Evolutionary conservation across 2,329 filamentous ascomycete genomes (phyloP).

Genomic region (Colletotrichum tanaceti): DNA sequence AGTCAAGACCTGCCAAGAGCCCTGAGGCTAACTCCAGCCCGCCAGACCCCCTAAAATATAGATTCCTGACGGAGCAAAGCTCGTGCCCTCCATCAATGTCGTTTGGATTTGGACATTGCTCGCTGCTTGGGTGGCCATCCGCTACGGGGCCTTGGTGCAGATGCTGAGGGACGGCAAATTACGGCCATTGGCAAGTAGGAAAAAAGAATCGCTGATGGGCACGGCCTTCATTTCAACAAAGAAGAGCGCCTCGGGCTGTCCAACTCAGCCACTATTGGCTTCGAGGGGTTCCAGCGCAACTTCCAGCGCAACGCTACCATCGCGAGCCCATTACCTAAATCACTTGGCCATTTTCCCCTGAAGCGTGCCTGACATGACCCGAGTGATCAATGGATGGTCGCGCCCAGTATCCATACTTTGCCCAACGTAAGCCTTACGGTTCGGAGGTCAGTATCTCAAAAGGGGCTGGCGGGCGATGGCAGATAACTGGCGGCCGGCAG

Average conservation of each 20-base stretch:
- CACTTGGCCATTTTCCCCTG: conserved; percentile 28
- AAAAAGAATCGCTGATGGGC: conserved; percentile 31
- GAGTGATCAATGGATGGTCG: conserved; percentile 1
- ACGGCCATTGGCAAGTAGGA: conserved; percentile 34
- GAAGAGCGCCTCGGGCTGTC: conserved; percentile 34
- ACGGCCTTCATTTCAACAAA: conserved; percentile 39
- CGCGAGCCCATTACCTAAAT: conserved; percentile 21
- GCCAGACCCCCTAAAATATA: background rate
- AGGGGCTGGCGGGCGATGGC: conserved; percentile 14
- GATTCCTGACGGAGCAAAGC: conserved; percentile 6
- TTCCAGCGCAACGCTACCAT: conserved; percentile 39
- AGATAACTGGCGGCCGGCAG: background rate
- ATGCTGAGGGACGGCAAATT: conserved; percentile 38
- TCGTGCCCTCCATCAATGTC: conserved; percentile 17
- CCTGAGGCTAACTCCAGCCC: conserved; percentile 32
- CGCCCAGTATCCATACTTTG: conserved; percentile 17
- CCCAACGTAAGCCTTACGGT: conserved; percentile 7
- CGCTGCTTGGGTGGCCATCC: conserved; percentile 23
- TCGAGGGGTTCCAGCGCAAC: conserved; percentile 32
- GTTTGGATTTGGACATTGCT: conserved; percentile 2
- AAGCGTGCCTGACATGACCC: conserved; percentile 22
- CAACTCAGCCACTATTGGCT: conserved; percentile 37
- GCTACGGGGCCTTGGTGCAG: conserved; percentile 22
- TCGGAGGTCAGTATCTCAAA: background rate
- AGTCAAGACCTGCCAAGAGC: conserved; percentile 33